Base-by-base conservation (phyloP, 768 basidiomycete genomes). In the Suillus discolor region DNA sequence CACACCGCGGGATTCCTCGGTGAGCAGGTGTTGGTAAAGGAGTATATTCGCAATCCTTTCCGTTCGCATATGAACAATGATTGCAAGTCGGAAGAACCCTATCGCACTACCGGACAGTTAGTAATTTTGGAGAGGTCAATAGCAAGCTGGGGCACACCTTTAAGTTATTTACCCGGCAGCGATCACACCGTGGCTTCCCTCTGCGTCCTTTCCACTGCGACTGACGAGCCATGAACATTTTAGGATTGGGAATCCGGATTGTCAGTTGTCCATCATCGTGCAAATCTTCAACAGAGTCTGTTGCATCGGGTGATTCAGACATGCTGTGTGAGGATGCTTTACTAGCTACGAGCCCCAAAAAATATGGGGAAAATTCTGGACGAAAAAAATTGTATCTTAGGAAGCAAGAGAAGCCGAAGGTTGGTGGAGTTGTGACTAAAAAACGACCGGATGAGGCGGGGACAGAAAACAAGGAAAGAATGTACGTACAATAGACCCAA, bases 11-110 rank as follows among this genome's bases (percentile, higher is more conserved):
- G 66, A 91, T 90, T 28, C 89, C 89, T 65, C 89, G 83, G 73
- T 91, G 89, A 45, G 89, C 90, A 49, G 89, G 90, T 4, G 89
- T 91, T 23, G 89, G 89, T 53, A 91, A 76, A 62, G 89, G 89
- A 12, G 89, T 90, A 75, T 91, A 91, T 74, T 83, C 85, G 77
- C 89, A 91, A 66, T 89, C 87, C 67, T 84, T 79, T n/a, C 83
- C 83, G 63, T 81, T 83, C 18, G 84, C 82, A 86, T 86, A 89
- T 28, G 85, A 84, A 67, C 89, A 91, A 70, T 91, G 87, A 70
- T 90, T 91, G 74, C 89, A 91, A 13, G 83, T 84, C 28, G 89
- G 89, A 51, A 89, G 80, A 47, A 89, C 85, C 64, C 89, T 84
- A 73, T 91, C 89, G 71, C 89, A 91, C 89, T 91, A 62, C 47